A percentile compares a stretch with the other conserved stretches of the same genome.
Evolutionary conservation across 345 rosid genomes (phyloP).

Genomic region (Streptanthus diversifolius): DNA sequence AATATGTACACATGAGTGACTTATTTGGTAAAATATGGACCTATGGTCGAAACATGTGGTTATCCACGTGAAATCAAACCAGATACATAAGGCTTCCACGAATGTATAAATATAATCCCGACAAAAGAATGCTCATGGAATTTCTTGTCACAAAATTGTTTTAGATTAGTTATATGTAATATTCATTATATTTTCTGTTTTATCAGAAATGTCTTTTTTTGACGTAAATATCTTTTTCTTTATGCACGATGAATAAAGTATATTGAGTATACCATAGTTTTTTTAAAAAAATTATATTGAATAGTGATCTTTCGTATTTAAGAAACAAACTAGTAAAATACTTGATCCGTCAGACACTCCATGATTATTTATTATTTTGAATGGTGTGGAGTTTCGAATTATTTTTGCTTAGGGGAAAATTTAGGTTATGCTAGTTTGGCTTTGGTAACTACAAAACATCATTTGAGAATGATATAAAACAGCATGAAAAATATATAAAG

Average conservation of each 20-base stretch:
- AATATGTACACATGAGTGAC: neutral
- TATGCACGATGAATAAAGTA: neutral
- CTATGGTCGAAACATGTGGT: constrained; percentile 28
- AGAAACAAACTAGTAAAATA: neutral
- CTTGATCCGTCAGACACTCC: neutral
- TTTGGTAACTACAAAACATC: neutral
- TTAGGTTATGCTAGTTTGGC: neutral
- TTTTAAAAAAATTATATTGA: too few species aligned
- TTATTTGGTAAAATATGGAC: constrained; percentile 3
- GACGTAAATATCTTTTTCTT: neutral
- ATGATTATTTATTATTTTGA: neutral
- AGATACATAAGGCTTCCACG: constrained; percentile 6
- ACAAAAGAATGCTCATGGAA: neutral
- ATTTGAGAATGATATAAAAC: constrained; percentile 10
- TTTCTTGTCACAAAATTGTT: neutral
- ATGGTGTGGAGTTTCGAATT: neutral
- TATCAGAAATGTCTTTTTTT: neutral
- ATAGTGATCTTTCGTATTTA: neutral
- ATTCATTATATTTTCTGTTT: neutral
- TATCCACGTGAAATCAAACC: constrained; percentile 26
- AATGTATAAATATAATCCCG: neutral
- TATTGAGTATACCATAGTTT: too few species aligned
- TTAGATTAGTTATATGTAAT: neutral
- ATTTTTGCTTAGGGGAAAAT: neutral
- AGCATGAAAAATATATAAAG: neutral